Evolutionary conservation across 2,329 filamentous ascomycete genomes (phyloP), one percentile per base, ranked within the genome.

Genomic region (Curvularia eragrostidis): DNA sequence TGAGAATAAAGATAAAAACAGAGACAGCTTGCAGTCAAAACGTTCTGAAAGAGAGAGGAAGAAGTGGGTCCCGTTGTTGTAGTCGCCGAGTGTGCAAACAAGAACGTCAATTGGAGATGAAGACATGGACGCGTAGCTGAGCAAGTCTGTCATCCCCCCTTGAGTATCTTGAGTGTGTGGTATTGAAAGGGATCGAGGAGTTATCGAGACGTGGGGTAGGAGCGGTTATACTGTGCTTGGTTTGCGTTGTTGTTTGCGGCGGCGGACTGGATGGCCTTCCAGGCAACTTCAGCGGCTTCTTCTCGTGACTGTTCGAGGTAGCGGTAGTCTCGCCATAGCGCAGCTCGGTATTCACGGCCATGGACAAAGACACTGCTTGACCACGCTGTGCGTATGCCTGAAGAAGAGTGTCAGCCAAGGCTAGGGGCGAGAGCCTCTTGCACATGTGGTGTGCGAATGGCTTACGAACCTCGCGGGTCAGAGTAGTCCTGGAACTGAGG

Each of bases 401-500:
- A 2, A 10, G 12, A 41, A 3, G 28, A 23, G 54, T 56, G 54
- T 68, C 47, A 71, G 70, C 53, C 21, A 24, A 42, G 38, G 19
- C 15, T 13, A 10, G 18, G 18, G 43, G 34, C 21, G 13, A 43
- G 44, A 28, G 47, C 32, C 42, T 36, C 23, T 21, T 24, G 21
- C 32, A 44, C 36, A 48, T 32, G 47, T 30, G n/a, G 41, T 41
- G 42, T 44, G 15, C 46, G 43, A 21, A 24, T 9, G 28, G 30
- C n/a, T 23, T 61, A 54, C 69, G 42, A 63, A 75, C 73, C 73
- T 73, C 73, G 65, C 52, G 73, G 73, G 52, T 75, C 73, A 30
- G 71, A 74, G 61, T 74, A 75, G 57, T 75, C 73, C 58, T 74
- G 73, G 61, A 71, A 75, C 46, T 74, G 73, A 42, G 72, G 72